Conservation (phyloP, 371 early-diverging fungal genomes). For the Coemansia sp. region DNA sequence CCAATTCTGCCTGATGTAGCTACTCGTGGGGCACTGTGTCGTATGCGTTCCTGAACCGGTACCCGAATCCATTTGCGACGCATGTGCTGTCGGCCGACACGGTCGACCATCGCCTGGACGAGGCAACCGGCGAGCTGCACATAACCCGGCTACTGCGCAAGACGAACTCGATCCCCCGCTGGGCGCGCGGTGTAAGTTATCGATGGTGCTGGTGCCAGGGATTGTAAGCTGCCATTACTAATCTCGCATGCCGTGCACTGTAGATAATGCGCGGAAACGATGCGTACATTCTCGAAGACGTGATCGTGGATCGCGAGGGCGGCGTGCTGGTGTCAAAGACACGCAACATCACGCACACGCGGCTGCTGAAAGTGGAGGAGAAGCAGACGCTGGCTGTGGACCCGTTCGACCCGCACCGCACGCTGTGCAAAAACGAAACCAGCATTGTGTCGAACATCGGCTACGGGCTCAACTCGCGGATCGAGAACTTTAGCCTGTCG, state of each 20-base stretch:
- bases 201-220: too few species aligned
- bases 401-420: conserved; percentile 59
- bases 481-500: conserved; percentile 89
- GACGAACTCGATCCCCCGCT: conserved; percentile 81
- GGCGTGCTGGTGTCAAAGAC: conserved; percentile 80
- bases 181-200: conserved; percentile 63
- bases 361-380: conserved; percentile 91
- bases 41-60: conserved; percentile 86
- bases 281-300: conserved; percentile 57
- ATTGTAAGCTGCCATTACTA: background rate
- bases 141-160: conserved; percentile 90
- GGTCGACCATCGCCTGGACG: conserved; percentile 81
- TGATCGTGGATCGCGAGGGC: conserved; percentile 75
- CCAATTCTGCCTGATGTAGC: conserved; percentile 41
- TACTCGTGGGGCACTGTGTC: conserved; percentile 85
- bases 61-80: conserved; percentile 96
- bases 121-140: conserved; percentile 72
- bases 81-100: conserved; percentile 94
- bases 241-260: background rate
- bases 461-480: conserved; percentile 76
- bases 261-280: conserved; percentile 50
- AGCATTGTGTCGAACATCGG: conserved; percentile 84
- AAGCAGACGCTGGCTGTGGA: conserved; percentile 70
- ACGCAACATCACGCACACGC: conserved; percentile 87
- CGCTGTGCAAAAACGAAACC: conserved; percentile 80